phyloP scores from a whole-genome alignment of 495 filamentous ascomycete species.

The Pseudevernia furfuracea region DNA sequence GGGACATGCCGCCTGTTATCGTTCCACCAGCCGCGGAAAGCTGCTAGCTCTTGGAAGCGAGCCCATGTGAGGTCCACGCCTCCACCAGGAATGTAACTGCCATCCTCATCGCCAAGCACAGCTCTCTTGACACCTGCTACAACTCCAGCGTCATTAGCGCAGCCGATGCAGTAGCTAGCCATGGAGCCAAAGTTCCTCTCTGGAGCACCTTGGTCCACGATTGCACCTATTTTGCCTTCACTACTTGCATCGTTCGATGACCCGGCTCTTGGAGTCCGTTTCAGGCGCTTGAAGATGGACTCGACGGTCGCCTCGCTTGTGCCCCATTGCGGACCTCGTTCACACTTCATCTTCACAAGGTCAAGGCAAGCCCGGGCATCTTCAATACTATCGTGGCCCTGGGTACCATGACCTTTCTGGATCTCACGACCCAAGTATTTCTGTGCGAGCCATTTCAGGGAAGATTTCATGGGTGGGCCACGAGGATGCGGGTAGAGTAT shows the following conservation, averaged over 20 bases:
- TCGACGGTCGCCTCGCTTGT: conserved; percentile 66
- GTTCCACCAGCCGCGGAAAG: conserved; percentile 73
- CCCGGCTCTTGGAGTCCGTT: conserved; percentile 49
- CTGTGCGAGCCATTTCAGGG: conserved; percentile 61
- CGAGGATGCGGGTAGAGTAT: conserved; percentile 70
- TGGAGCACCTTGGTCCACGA: conserved; percentile 82
- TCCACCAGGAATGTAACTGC: conserved; percentile 52
- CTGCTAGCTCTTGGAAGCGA: conserved; percentile 77
- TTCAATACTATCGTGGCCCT: conserved; percentile 85
- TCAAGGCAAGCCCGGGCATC: conserved; percentile 87
- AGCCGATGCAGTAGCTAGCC: conserved; percentile 65
- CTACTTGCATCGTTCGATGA: conserved; percentile 36
- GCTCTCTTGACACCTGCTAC: conserved; percentile 59
- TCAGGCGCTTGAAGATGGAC: conserved; percentile 78
- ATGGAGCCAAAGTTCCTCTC: conserved; percentile 63
- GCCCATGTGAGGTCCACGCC: conserved; percentile 88
- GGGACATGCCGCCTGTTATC: conserved; percentile 32
- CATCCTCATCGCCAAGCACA: conserved; percentile 59
- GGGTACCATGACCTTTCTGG: conserved; percentile 60
- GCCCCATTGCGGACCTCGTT: conserved; percentile 79
- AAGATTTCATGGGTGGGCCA: conserved; percentile 67
- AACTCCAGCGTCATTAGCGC: conserved; percentile 66
- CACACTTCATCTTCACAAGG: conserved; percentile 88
- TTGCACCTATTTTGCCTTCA: conserved; percentile 61
- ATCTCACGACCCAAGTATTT: conserved; percentile 70